Evolutionary conservation across 1,284 basidiomycete species (phyloP), one percentile per base, ranked within the genome.

Genomic region (Ustilago shanxiensis): DNA sequence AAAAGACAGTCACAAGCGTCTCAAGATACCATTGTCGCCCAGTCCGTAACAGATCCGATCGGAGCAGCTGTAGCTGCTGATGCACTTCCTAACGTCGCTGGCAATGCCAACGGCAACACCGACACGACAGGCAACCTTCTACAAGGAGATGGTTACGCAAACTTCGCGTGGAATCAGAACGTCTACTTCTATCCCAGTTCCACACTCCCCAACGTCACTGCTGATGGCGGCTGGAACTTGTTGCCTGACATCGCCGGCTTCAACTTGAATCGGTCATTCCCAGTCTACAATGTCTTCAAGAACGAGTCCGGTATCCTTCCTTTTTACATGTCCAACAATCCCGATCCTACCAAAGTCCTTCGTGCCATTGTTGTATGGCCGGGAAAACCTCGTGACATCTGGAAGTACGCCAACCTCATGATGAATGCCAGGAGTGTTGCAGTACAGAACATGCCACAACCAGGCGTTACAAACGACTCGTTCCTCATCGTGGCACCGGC

Each of bases 201-300:
- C 11, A 45, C 20, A 29, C 56, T 64, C 4, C 47, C 47, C 52
- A 73, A 54, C 18, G 70, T 66, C 4, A 70, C 70, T 35, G 70
- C 71, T 31, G 28, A 20, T 0, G 44, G 11, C 18, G 94, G 94
- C 20, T 80, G 79, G 79, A 41, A 56, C 18, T 35, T 18, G 35
- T 64, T 80, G 5, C 77, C 79, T 1, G 47, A 61, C n/a, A 57
- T 65, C 3, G 31, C 57, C 2, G 75, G 63, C 29, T 80, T 80
- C 60, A 70, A 59, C 13, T 58, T 80, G 37, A 80, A 78, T 45
- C 66, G 66, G 35, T 71, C 77, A 13, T 68, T 76, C 20, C 18
- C 47, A 16, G 62, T 80, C 16, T 57, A 56, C 53, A 77, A 77
- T 33, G 54, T 61, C 18, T 73, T 60, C 54, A 53, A 50, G 8